A percentile compares a stretch with the other conserved stretches of the same genome.
Conservation (phyloP, 495 filamentous ascomycete species). For the Eremomyces bilateralis region DNA sequence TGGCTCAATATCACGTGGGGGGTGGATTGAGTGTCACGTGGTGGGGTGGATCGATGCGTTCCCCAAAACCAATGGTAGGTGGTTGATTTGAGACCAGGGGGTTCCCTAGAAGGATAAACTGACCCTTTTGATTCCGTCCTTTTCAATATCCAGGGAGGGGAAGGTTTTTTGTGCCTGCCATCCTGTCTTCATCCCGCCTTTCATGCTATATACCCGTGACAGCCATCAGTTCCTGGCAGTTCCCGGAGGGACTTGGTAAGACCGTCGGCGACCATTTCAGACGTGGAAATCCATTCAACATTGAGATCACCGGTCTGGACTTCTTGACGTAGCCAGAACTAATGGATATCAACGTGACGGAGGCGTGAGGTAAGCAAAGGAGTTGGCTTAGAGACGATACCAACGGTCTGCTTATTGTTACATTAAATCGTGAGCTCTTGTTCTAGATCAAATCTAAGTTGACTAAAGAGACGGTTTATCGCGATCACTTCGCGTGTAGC, state of each 20-base stretch:
- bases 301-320: not conserved
- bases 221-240: too few relatives aligned
- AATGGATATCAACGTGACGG: constrained; percentile 6
- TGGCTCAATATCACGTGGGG: too few relatives aligned
- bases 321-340: constrained; percentile 7
- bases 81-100: too few relatives aligned
- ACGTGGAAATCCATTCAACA: constrained; percentile 1
- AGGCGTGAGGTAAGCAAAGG: constrained; percentile 2
- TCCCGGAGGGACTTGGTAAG: constrained; percentile 4
- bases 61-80: too few relatives aligned
- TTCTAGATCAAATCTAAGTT: constrained; percentile 2
- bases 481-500: constrained; percentile 6
- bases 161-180: too few relatives aligned
- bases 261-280: constrained; percentile 1
- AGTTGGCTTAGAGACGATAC: constrained; percentile 1
- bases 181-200: too few relatives aligned
- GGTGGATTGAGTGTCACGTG: too few relatives aligned
- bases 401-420: constrained; percentile 7
- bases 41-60: too few relatives aligned
- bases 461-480: constrained; percentile 5
- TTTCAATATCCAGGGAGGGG: too few relatives aligned
- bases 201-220: too few relatives aligned
- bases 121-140: too few relatives aligned
- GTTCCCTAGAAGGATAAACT: too few relatives aligned
- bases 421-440: not conserved